These are phyloP conservation scores for Lactarius psammicola DNA, from an alignment of 768 basidiomycete genomes.

Conservation along the genomic window DNA sequence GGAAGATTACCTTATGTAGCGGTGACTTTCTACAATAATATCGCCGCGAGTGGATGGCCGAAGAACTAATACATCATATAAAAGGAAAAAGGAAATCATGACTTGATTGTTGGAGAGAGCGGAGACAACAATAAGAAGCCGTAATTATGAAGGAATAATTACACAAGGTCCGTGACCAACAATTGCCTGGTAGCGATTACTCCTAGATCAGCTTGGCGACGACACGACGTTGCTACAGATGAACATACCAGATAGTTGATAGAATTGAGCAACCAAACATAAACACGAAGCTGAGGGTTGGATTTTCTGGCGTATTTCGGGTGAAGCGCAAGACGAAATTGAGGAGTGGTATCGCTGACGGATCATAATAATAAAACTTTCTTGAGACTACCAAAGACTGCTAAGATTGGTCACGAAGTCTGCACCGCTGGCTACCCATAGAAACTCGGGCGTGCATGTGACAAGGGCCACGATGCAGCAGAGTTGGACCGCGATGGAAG, in stretches of 20 bases:
- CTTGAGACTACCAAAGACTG: neutral
- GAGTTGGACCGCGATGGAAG: slow-evolving; percentile 27
- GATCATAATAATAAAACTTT: neutral
- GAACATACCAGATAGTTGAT: slow-evolving; percentile 20
- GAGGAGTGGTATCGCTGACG: slow-evolving; percentile 19
- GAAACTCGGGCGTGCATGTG: neutral
- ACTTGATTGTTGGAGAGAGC: neutral
- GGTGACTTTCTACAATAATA: slow-evolving; percentile 6
- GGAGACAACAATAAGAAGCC: neutral
- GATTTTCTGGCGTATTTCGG: neutral
- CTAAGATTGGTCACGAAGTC: neutral
- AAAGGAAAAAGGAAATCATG: neutral
- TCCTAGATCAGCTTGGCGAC: neutral
- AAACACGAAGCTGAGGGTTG: neutral
- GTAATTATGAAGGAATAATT: slow-evolving; percentile 1
- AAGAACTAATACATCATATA: neutral
- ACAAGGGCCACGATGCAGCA: slow-evolving; percentile 20
- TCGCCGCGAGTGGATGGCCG: neutral
- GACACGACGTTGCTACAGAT: neutral
- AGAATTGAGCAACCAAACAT: slow-evolving; percentile 28
- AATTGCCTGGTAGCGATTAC: neutral
- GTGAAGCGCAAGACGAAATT: neutral
- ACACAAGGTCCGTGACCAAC: slow-evolving; percentile 1
- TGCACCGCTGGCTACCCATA: neutral
- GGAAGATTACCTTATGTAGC: no score